A percentile compares a stretch with the other conserved stretches of the same genome.
These are phyloP conservation scores for Trametes versicolor DNA, from an alignment of 1,284 basidiomycete genomes.

Conservation along the genomic window DNA sequence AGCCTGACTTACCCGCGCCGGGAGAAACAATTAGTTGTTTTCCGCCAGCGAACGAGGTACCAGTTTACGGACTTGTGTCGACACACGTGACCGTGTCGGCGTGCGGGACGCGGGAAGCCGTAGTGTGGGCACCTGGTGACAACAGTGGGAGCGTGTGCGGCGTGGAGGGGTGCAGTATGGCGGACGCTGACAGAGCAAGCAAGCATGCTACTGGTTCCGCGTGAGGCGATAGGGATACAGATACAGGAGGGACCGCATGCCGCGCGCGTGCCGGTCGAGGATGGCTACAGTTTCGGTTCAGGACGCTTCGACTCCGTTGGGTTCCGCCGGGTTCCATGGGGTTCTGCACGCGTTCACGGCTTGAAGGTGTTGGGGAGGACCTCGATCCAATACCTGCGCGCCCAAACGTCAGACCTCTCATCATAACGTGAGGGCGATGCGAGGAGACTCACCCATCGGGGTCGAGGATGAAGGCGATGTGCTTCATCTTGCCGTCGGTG, in stretches of 20 bases:
- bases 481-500: constrained; percentile 86
- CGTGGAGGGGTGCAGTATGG: not conserved
- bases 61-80: no score
- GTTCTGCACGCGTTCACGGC: not conserved
- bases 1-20: no score
- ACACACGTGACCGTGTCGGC: constrained; percentile 21
- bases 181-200: not conserved
- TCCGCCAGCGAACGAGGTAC: no score
- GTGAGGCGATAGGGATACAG: not conserved
- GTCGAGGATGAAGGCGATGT: constrained; percentile 91
- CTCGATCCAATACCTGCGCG: constrained; percentile 38
- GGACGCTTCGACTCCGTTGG: not conserved
- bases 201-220: no score
- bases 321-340: not conserved
- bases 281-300: constrained; percentile 4
- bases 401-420: not conserved
- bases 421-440: not conserved
- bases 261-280: not conserved
- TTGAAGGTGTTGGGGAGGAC: constrained; percentile 30
- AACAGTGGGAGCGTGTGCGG: not conserved
- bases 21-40: no score
- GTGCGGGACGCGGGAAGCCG: constrained; percentile 12
- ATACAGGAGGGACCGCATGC: constrained; percentile 5
- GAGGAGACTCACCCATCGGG: constrained; percentile 60
- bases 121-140: not conserved